These are phyloP conservation scores for Helotiales sp. DNA, from an alignment of 2,329 filamentous ascomycete genomes.

Conservation along the genomic window DNA sequence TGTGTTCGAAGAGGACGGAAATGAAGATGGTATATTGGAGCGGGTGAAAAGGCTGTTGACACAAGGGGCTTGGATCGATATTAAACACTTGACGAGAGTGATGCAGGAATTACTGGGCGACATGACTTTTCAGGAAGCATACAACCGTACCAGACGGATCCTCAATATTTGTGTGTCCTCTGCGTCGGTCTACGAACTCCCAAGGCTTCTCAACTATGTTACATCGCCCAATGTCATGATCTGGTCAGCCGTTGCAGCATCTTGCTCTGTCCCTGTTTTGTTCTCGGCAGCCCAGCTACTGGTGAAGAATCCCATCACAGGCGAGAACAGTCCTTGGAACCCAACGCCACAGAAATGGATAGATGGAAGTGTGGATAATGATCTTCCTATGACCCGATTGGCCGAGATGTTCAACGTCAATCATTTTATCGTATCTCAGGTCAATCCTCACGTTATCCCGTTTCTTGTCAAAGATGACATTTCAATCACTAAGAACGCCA, in stretches of 20 bases:
- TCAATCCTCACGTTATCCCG: slow-evolving; percentile 91
- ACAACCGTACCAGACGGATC: slow-evolving; percentile 90
- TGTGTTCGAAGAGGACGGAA: slow-evolving; percentile 64
- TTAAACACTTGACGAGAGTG: slow-evolving; percentile 77
- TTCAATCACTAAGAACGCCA: slow-evolving; percentile 47
- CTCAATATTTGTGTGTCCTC: slow-evolving; percentile 94
- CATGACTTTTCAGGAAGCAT: slow-evolving; percentile 93
- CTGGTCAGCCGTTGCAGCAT: slow-evolving; percentile 95
- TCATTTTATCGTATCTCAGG: slow-evolving; percentile 96
- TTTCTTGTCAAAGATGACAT: slow-evolving; percentile 78
- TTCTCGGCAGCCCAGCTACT: slow-evolving; percentile 81
- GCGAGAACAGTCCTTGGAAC: slow-evolving; percentile 81
- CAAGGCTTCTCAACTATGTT: slow-evolving; percentile 86
- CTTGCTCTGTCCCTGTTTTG: slow-evolving; percentile 87
- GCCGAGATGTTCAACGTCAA: slow-evolving; percentile 98
- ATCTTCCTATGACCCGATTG: slow-evolving; percentile 86
- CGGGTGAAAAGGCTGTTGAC: slow-evolving; percentile 77
- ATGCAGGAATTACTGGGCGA: slow-evolving; percentile 84
- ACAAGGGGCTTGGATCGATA: slow-evolving; percentile 85
- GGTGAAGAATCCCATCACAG: slow-evolving; percentile 83
- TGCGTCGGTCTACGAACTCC: slow-evolving; percentile 84
- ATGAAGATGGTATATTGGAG: slow-evolving; percentile 67
- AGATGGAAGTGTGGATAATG: slow-evolving; percentile 93
- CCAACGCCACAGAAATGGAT: slow-evolving; percentile 86
- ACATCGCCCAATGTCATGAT: slow-evolving; percentile 94